These are phyloP conservation scores for Botryosphaeria agaves DNA, from an alignment of 2,329 filamentous ascomycete genomes.

Conservation along the genomic window DNA sequence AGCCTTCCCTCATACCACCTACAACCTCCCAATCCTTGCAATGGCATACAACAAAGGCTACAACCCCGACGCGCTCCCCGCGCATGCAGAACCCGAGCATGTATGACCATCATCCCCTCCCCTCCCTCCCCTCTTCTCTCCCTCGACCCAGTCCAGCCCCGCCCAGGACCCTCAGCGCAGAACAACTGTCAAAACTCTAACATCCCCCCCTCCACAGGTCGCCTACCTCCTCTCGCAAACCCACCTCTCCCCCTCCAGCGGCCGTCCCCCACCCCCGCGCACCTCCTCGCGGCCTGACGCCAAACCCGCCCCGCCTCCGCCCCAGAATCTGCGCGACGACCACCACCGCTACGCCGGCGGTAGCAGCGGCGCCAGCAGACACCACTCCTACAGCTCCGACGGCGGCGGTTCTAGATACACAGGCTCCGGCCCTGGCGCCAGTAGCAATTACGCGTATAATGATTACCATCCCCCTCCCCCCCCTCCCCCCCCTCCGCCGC, in stretches of 20 bases:
- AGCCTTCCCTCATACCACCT: not conserved
- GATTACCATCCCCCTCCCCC: too few relatives aligned
- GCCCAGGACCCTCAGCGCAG: too few relatives aligned
- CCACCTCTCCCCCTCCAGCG: conserved; percentile 5
- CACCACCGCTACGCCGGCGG: conserved; percentile 12
- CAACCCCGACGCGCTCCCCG: conserved; percentile 88
- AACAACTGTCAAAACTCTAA: conserved; percentile 1
- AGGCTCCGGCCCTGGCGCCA: too few relatives aligned
- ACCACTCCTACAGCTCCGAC: conserved; percentile 8
- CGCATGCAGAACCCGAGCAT: conserved; percentile 66
- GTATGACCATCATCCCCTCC: too few relatives aligned
- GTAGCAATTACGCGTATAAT: too few relatives aligned
- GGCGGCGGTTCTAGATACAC: too few relatives aligned
- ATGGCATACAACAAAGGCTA: conserved; percentile 94
- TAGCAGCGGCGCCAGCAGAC: conserved; percentile 6
- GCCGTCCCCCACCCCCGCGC: conserved; percentile 14
- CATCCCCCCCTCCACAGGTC: conserved; percentile 24
- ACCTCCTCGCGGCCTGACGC: conserved; percentile 19
- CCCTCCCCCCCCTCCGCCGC: conserved; percentile 1
- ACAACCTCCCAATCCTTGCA: conserved; percentile 2
- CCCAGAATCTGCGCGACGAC: conserved; percentile 19
- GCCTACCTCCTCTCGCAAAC: conserved; percentile 20
- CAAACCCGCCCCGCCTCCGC: conserved; percentile 22
- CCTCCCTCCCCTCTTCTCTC: too few relatives aligned
- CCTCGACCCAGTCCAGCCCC: too few relatives aligned